phyloP scores from a whole-genome alignment of 2,329 filamentous ascomycete genomes.

The Hypomyces perniciosus region DNA sequence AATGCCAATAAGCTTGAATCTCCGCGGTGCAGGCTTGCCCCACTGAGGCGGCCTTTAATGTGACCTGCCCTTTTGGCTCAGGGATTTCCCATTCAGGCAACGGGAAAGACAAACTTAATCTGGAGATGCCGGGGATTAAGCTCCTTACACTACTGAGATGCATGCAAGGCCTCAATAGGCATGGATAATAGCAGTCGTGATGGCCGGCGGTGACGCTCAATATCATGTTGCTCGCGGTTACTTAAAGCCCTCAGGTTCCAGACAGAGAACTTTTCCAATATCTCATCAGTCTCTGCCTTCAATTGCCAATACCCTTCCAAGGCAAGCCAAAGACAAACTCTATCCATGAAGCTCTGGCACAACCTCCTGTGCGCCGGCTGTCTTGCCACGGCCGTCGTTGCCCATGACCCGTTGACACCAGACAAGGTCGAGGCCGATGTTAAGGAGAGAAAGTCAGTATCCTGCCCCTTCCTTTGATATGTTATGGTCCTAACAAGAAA shows the following conservation, averaged over 20 bases:
- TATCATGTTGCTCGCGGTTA: too few relatives aligned
- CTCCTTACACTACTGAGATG: too few relatives aligned
- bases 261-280: too few relatives aligned
- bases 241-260: too few relatives aligned
- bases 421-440: conserved; percentile 37
- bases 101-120: conserved; percentile 1
- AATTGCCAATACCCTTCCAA: too few relatives aligned
- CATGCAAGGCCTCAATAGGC: too few relatives aligned
- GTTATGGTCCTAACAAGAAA: not conserved
- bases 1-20: too few relatives aligned
- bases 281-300: too few relatives aligned
- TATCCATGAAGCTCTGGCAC: conserved; percentile 17
- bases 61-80: not conserved
- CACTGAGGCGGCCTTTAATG: too few relatives aligned
- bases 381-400: conserved; percentile 14
- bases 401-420: conserved; percentile 30
- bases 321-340: not conserved
- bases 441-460: conserved; percentile 9
- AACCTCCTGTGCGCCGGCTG: conserved; percentile 12
- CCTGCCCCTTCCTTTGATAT: not conserved
- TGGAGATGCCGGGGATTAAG: conserved; percentile 1
- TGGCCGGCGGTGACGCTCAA: too few relatives aligned
- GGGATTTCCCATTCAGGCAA: conserved; percentile 3
- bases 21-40: too few relatives aligned
- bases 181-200: too few relatives aligned